phyloP scores from a whole-genome alignment of 108 stramenopile species.

The Tribonema minus region DNA sequence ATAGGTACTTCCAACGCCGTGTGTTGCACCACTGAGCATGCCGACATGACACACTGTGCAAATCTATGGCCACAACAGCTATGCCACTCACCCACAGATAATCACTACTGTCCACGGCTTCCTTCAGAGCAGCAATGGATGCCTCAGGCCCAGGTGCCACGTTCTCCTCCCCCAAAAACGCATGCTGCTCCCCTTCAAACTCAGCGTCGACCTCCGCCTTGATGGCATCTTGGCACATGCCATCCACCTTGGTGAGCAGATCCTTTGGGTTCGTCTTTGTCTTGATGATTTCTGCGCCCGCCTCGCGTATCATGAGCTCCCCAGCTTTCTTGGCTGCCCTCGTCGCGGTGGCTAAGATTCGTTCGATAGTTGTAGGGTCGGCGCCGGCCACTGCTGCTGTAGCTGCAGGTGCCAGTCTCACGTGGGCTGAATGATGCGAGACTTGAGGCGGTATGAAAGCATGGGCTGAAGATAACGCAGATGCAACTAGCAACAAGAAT shows the following conservation, averaged over 20 bases:
- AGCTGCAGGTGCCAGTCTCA: too few species aligned
- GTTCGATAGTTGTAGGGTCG: too few species aligned
- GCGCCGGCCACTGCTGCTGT: too few species aligned
- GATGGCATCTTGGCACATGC: slow-evolving; percentile 32
- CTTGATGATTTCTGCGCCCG: slow-evolving; percentile 52
- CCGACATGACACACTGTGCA: too few species aligned
- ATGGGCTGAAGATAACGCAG: too few species aligned
- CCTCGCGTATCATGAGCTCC: neutral
- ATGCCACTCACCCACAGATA: too few species aligned
- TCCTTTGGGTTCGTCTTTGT: slow-evolving; percentile 77
- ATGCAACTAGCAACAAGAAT: too few species aligned
- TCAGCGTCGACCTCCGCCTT: slow-evolving; percentile 53
- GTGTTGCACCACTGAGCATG: too few species aligned
- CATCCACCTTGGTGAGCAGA: slow-evolving; percentile 72
- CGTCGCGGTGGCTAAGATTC: slow-evolving; percentile 1
- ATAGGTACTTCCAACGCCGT: too few species aligned
- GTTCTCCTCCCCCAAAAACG: slow-evolving; percentile 79
- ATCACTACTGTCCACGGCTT: slow-evolving; percentile 51
- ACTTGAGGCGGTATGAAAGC: too few species aligned
- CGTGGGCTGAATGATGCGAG: too few species aligned
- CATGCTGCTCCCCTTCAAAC: slow-evolving; percentile 68
- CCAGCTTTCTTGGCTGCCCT: slow-evolving; percentile 20
- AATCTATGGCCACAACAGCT: too few species aligned
- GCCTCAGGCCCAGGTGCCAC: slow-evolving; percentile 70
- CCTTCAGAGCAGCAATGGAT: slow-evolving; percentile 64